Base-by-base conservation (phyloP, 1,284 basidiomycete genomes). In the Paramarasmius palmivorus region DNA sequence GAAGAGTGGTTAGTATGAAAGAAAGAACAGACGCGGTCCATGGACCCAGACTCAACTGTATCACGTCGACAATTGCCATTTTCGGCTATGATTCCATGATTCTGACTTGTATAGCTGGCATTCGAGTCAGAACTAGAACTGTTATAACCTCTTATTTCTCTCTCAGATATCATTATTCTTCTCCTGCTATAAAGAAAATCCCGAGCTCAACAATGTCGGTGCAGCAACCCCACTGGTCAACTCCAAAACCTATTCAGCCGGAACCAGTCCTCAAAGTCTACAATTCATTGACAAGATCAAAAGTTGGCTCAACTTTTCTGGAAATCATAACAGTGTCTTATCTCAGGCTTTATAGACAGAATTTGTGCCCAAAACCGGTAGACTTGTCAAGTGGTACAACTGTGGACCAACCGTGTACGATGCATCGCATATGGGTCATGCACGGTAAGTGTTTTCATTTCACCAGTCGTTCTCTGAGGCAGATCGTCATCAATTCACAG, bases 371-470 rank as follows among this genome's bases (percentile, higher is more conserved):
- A 82, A 74, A 55, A 79, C 88, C 59, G 92, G 90, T 0, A 84
- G 85, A n/a, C 86, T 86, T 63, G 89, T 99, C 17, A 97, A 97
- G 65, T 99, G 97, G 97, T 98, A 98, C 71, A 98, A 96, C 68
- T 98, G 95, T 66, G 95, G 97, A 6, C 97, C 97, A n/a, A 99
- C 97, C 1, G 97, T 99, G 6, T 99, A 99, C 69, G 97, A 99
- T 78, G 86, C 94, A 12, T 92, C 93, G 42, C 97, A 99, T 70
- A 96, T 99, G 93, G 97, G 97, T 3, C 97, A 99, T 76, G 97
- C 97, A 6, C 86, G 95, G 95, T 95, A 63, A 52, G 54, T 17
- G 25, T 26, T 25, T 38, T 14, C 35, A 15, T 25, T 38, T 14
- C 35, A 15, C 25, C 39, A 17, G 17, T 5, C 35, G 5, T 36